A percentile compares a stretch with the other conserved stretches of the same genome.
These are phyloP conservation scores for Microcos paniculata DNA, from an alignment of 345 rosid genomes.

Conservation along the genomic window DNA sequence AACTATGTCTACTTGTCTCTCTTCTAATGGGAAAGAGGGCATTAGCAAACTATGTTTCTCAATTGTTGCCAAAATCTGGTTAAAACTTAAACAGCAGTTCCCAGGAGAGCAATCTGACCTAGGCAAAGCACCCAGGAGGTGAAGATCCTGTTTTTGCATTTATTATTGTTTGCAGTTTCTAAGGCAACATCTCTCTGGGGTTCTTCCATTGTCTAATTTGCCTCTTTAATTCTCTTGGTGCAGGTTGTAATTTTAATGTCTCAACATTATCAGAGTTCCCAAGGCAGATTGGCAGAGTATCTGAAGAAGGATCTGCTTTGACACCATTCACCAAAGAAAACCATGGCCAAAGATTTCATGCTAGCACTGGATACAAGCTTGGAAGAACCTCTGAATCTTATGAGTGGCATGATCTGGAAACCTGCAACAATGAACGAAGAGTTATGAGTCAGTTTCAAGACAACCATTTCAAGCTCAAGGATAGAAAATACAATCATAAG, in stretches of 20 bases:
- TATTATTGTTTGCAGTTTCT: not conserved
- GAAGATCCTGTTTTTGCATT: not conserved
- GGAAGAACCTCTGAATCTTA: not conserved
- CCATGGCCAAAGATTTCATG: not conserved
- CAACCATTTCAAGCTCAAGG: not conserved
- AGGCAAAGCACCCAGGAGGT: not conserved
- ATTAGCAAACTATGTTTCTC: not conserved
- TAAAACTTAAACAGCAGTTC: not conserved
- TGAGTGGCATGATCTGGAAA: conserved; percentile 3
- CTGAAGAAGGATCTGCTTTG: not conserved
- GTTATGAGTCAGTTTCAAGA: not conserved
- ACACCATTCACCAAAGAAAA: not conserved
- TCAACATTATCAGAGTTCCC: not conserved
- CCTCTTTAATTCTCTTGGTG: not conserved
- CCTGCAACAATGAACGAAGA: conserved; percentile 2
- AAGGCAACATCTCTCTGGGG: not conserved
- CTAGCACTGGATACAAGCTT: not conserved
- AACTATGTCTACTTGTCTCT: not conserved
- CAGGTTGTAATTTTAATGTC: not conserved
- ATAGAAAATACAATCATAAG: not conserved
- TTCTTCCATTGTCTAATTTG: not conserved
- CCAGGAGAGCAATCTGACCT: not conserved
- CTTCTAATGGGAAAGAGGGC: not conserved
- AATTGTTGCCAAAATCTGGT: not conserved
- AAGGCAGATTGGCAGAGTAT: not conserved